phyloP scores from a whole-genome alignment of 495 filamentous ascomycete species.

The Corynascus novoguineensis region DNA sequence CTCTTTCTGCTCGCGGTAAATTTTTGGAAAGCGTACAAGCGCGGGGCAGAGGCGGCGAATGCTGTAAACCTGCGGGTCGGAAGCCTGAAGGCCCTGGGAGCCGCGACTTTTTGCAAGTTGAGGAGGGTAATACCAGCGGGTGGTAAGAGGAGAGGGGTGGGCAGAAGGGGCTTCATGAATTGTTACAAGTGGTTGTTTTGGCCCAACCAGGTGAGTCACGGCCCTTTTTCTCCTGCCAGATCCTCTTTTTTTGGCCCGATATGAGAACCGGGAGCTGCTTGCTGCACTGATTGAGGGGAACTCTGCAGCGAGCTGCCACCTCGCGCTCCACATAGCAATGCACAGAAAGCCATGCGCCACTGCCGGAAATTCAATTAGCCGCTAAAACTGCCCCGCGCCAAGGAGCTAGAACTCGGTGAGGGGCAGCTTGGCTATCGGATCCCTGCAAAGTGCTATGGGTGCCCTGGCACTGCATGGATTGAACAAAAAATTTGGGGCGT shows the following conservation, averaged over 20 bases:
- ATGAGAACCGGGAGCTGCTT: constrained; percentile 10
- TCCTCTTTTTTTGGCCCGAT: constrained; percentile 19
- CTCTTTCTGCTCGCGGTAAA: constrained; percentile 34
- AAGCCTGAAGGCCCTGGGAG: constrained; percentile 15
- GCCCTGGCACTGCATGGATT: constrained; percentile 16
- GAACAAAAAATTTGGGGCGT: constrained; percentile 10
- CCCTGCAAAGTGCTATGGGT: constrained; percentile 10
- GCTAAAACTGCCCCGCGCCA: constrained; percentile 20
- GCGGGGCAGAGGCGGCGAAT: constrained; percentile 22
- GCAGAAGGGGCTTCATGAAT: constrained; percentile 26
- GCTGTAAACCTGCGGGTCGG: constrained; percentile 8
- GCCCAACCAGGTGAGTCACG: constrained; percentile 30
- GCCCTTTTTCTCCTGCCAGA: constrained; percentile 7
- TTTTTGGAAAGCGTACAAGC: constrained; percentile 5
- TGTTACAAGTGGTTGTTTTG: constrained; percentile 6
- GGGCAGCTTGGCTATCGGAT: constrained; percentile 11
- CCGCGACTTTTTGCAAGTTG: constrained; percentile 15
- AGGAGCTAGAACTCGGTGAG: constrained; percentile 12
- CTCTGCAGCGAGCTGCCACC: too few species aligned
- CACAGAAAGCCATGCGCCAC: neutral
- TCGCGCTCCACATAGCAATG: constrained; percentile 5
- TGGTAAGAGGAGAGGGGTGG: constrained; percentile 20
- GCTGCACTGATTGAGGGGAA: constrained; percentile 10
- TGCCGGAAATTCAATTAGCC: constrained; percentile 27
- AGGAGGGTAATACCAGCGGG: constrained; percentile 23